phyloP scores from a whole-genome alignment of 768 basidiomycete species.

The Rhodosporidiobolus sp. region DNA sequence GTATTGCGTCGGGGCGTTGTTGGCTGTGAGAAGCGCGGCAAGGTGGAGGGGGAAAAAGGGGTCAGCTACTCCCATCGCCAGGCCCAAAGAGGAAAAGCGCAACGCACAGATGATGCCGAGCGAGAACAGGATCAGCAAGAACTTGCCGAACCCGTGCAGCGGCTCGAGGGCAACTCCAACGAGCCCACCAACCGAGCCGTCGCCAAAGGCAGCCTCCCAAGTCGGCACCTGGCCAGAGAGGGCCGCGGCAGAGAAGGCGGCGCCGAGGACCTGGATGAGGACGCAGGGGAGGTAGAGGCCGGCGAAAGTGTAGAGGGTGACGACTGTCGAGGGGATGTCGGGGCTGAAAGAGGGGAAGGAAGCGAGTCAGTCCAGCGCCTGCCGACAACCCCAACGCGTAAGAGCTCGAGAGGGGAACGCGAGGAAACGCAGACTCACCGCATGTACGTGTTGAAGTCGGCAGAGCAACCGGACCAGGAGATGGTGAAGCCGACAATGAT shows the following conservation, averaged over 20 bases:
- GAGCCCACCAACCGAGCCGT: slow-evolving; percentile 53
- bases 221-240: slow-evolving; percentile 47
- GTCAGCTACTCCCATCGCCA: not conserved
- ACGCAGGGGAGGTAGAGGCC: slow-evolving; percentile 61
- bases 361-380: not conserved
- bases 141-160: slow-evolving; percentile 52
- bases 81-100: too few species aligned
- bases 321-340: slow-evolving; percentile 50
- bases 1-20: slow-evolving; percentile 79
- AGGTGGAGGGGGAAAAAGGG: slow-evolving; percentile 59
- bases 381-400: too few species aligned
- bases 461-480: slow-evolving; percentile 47
- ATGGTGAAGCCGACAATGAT: slow-evolving; percentile 69
- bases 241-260: slow-evolving; percentile 62
- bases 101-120: slow-evolving; percentile 61
- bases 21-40: slow-evolving; percentile 67
- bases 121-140: slow-evolving; percentile 66
- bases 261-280: slow-evolving; percentile 61
- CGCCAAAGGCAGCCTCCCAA: slow-evolving; percentile 50
- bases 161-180: slow-evolving; percentile 52
- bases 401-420: not conserved
- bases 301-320: slow-evolving; percentile 64
- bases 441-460: slow-evolving; percentile 75
- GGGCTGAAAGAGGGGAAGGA: slow-evolving; percentile 10
- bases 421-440: slow-evolving; percentile 47